phyloP scores from a whole-genome alignment of 2,329 filamentous ascomycete species.

The Geosmithia morbida region DNA sequence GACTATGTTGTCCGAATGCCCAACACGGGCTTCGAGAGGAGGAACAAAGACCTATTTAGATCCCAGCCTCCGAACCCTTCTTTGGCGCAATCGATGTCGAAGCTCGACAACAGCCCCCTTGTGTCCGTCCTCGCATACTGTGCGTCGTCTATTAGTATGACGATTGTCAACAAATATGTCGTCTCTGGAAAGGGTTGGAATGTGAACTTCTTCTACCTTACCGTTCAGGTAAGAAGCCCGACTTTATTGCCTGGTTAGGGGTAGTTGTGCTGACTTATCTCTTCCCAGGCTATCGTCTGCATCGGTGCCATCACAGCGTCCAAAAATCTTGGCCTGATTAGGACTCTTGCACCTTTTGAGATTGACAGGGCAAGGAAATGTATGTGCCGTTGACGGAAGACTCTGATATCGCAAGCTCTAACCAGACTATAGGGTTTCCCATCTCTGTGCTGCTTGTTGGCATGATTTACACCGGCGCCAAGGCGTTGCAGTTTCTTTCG shows the following conservation, averaged over 20 bases:
- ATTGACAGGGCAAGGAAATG: conserved; percentile 83
- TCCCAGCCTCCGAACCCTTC: neutral
- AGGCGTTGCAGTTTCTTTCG: conserved; percentile 89
- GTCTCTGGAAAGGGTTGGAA: conserved; percentile 87
- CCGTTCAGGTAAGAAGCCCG: conserved; percentile 59
- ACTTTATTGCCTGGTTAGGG: neutral
- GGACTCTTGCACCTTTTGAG: conserved; percentile 70
- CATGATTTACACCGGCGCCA: conserved; percentile 98
- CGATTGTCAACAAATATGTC: conserved; percentile 98
- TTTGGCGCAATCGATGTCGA: conserved; percentile 20
- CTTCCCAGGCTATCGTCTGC: conserved; percentile 66
- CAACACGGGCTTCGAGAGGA: conserved; percentile 35
- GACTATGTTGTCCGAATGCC: conserved; percentile 61
- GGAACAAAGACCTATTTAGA: conserved; percentile 35
- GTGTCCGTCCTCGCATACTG: conserved; percentile 85
- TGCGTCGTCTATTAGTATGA: conserved; percentile 95
- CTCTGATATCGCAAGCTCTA: conserved; percentile 4
- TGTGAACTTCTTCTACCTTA: conserved; percentile 88
- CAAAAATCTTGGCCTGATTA: conserved; percentile 72
- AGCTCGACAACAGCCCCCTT: conserved; percentile 60
- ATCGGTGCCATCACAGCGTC: conserved; percentile 69
- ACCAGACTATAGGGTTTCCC: conserved; percentile 63
- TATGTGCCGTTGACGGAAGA: conserved; percentile 24
- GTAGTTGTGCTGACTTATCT: neutral
- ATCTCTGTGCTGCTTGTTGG: conserved; percentile 90